phyloP scores from a whole-genome alignment of 2,329 filamentous ascomycete species.

The Alternaria triticina region DNA sequence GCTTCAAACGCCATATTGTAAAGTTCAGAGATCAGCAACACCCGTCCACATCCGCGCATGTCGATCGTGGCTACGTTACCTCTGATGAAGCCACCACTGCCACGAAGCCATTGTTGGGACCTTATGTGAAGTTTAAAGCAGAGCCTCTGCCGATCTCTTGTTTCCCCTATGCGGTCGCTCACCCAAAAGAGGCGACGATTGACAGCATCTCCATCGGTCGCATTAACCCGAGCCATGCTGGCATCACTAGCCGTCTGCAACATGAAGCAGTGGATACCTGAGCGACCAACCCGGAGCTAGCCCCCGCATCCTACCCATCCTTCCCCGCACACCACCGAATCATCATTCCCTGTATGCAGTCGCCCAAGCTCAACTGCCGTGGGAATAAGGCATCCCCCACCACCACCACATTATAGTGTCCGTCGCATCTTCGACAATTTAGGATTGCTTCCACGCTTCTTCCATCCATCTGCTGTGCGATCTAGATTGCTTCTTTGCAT shows the following conservation, averaged over 20 bases:
- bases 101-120: background rate
- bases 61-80: background rate
- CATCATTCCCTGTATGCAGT: background rate
- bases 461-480: background rate
- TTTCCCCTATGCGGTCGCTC: background rate
- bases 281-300: background rate
- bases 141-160: background rate
- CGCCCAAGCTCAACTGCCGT: background rate
- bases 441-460: background rate
- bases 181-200: background rate
- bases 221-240: conserved; percentile 4
- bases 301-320: conserved; percentile 10
- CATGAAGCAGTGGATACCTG: background rate
- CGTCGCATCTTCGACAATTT: background rate
- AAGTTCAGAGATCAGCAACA: background rate
- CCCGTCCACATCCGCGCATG: no score
- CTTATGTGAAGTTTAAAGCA: background rate
- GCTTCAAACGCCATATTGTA: background rate
- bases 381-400: background rate
- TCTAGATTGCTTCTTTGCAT: background rate
- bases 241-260: background rate
- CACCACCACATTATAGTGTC: conserved; percentile 13
- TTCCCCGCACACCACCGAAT: conserved; percentile 18
- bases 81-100: background rate
- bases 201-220: background rate